Base-by-base conservation (phyloP, 1,284 basidiomycete genomes). In the Boletus semigastroideus region DNA sequence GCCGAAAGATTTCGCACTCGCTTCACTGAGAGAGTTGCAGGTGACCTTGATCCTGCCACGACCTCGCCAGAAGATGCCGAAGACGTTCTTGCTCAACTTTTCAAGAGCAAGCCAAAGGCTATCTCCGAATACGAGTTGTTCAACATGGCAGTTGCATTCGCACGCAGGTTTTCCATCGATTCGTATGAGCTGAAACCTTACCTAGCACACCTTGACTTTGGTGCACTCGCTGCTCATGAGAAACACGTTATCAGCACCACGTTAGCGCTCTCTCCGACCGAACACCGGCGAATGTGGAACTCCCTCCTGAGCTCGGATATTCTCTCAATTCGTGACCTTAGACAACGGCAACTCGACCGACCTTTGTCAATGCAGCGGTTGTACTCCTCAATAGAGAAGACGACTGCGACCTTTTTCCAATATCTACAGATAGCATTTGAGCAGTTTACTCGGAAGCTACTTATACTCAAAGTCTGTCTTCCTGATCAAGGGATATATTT, bases 111-210 rank as follows among this genome's bases (percentile, higher is more conserved):
- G 45, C 78, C 80, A 42, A 72, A 72, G 28, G 75, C 80, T 0
- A 48, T 83, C 1, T 80, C 84, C 0, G 84, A 86, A 62, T 84
- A 77, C 49, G 80, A 83, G 60, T 57, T 83, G 1, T 76, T 84
- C 59, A 77, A 73, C 42, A 67, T 83, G 47, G 78, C 78, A 0
- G 68, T 74, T 40, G 60, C 67, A 8, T 66, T 83, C 16, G 74
- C 79, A 1, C 66, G 70, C 41, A 74, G 74, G 55, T 68, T 78
- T 57, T 55, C 58, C 9, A 64, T 84, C 34, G 71, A 80, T 42
- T 61, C 82, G 41, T 62, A 62, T 14, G 62, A 65, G 31, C 43
- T 63, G 19, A 63, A 64, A 6, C 71, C 71, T 10, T 80, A 75
- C 50, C 58, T 85, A 4, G 60, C 64, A 0, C 74, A 84, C 52